These are phyloP conservation scores for Mucor piriformis DNA, from an alignment of 371 early-diverging fungal genomes.

Conservation along the genomic window DNA sequence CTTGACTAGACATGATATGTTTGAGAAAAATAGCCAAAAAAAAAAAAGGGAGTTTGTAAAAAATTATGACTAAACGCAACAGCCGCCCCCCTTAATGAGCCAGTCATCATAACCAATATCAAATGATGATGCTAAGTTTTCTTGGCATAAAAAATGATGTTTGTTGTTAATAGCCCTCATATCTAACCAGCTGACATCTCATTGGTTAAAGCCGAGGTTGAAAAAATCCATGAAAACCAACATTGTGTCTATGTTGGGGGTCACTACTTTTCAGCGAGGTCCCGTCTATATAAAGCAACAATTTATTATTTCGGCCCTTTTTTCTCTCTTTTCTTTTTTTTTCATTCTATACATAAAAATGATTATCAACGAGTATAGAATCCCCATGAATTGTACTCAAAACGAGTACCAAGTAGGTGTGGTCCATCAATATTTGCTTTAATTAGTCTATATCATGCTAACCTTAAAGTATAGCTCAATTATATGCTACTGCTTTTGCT, in stretches of 20 bases:
- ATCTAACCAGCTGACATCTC: background rate
- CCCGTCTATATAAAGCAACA: background rate
- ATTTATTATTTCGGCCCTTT: background rate
- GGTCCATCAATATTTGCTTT: background rate
- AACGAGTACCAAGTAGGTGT: slow-evolving; percentile 65
- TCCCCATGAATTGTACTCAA: slow-evolving; percentile 69
- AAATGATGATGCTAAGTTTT: too few species aligned
- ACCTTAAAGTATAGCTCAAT: slow-evolving; percentile 50
- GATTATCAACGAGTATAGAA: slow-evolving; percentile 70
- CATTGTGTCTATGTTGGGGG: too few species aligned
- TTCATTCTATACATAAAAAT: slow-evolving; percentile 31
- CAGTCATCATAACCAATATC: too few species aligned
- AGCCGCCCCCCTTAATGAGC: too few species aligned
- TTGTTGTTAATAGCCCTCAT: background rate
- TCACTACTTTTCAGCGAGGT: background rate
- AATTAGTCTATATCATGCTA: background rate
- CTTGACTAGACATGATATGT: slow-evolving; percentile 7
- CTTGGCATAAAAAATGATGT: background rate
- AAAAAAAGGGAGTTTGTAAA: background rate
- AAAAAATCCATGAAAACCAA: background rate
- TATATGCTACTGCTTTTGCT: slow-evolving; percentile 72
- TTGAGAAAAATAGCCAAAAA: background rate
- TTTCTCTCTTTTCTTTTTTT: slow-evolving; percentile 8
- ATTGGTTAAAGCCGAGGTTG: background rate
- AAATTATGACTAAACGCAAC: background rate